These are phyloP conservation scores for Fusarium miscanthi DNA, from an alignment of 2,329 filamentous ascomycete species.

Conservation along the genomic window DNA sequence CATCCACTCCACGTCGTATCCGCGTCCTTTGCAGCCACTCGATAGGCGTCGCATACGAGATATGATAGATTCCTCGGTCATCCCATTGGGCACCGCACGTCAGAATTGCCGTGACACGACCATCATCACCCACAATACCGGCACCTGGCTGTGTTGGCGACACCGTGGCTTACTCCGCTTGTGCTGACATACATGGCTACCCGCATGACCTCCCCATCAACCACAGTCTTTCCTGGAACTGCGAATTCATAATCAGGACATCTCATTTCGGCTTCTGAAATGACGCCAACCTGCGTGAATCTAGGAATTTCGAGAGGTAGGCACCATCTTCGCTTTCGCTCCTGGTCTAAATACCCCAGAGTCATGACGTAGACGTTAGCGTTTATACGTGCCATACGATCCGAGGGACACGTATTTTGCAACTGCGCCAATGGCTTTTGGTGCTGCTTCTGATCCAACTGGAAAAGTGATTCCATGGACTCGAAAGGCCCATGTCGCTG, in stretches of 20 bases:
- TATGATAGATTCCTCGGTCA: not conserved
- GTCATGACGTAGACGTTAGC: too few species aligned
- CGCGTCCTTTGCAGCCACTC: conserved; percentile 9
- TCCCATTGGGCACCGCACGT: accelerated
- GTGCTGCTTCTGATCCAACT: not conserved
- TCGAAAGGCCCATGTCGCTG: not conserved
- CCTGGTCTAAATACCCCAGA: not conserved
- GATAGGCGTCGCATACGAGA: conserved; percentile 7
- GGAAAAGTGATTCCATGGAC: not conserved
- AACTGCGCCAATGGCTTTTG: accelerated
- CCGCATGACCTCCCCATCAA: not conserved
- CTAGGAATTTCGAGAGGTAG: accelerated
- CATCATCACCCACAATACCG: not conserved
- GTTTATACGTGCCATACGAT: too few species aligned
- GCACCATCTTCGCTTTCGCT: not conserved
- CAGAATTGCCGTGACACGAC: not conserved
- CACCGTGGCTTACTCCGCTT: not conserved
- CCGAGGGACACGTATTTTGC: not conserved
- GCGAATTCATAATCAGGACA: accelerated
- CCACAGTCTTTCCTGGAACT: accelerated
- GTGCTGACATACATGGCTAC: not conserved
- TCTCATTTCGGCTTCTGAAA: not conserved
- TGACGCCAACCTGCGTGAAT: not conserved
- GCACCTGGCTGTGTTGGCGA: conserved; percentile 1
- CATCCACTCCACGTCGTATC: conserved; percentile 4